Evolutionary conservation across 1,139 yeast genomes (phyloP), one percentile per base, ranked within the genome.

Genomic region (Blastobotrys persicus): DNA sequence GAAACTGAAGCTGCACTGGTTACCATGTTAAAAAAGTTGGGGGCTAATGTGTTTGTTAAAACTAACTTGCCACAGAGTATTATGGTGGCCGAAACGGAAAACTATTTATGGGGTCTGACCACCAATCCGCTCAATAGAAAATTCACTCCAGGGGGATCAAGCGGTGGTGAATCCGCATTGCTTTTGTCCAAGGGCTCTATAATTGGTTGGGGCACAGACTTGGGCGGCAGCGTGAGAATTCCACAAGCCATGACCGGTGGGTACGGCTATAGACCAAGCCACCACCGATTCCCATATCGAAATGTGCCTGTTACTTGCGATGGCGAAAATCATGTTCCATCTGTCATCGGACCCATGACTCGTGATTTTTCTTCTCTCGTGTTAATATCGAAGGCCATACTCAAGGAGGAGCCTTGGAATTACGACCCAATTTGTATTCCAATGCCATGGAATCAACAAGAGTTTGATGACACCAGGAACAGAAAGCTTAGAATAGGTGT

Each of bases 151-250:
- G 85, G 85, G 28, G 86, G 86, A 1, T 75, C 81, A 3, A 74
- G 80, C 11, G 85, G 85, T 6, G 86, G 86, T 38, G 85, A 79
- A 60, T 83, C 80, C 11, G 76, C 84, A 0, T 62, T 80, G 23
- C 59, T 78, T 31, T 79, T 75, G 1, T 62, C 75, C 17, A 70
- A 70, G 38, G 84, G 78, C 5, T 68, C 80, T 0, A 63, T 71
- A 4, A 53, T 78, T 32, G 85, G 84, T 0, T 63, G 79, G 42
- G 84, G 85, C 2, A 76, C 83, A 7, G 86, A 81, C 60, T 78
- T 81, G 55, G 86, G 85, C 13, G 86, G 86, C 4, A 71, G 78
- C 33, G 78, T 81, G 45, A 68, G 86, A 44, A 72, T 73, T 43
- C 86, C 86, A 0, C 75, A 81, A 2, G 71, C 75, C 23, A 76